phyloP scores from a whole-genome alignment of 805 yeast species.

The Candida khao-thaluensis region DNA sequence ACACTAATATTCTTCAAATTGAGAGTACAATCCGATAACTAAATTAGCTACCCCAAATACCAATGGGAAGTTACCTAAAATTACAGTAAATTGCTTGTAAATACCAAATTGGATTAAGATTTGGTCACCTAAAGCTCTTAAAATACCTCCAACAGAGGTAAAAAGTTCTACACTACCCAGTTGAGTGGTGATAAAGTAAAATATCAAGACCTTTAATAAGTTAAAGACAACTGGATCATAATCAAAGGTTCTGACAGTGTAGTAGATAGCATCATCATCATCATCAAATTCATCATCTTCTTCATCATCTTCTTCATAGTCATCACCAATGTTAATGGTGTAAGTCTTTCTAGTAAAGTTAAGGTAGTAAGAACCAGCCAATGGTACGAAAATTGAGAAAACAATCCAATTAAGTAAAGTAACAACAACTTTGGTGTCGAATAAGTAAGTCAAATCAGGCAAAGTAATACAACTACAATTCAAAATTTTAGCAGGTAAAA shows the following conservation, averaged over 20 bases:
- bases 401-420: constrained; percentile 41
- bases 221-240: constrained; percentile 58
- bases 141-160: constrained; percentile 23
- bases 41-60: constrained; percentile 47
- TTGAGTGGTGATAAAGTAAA: constrained; percentile 37
- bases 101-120: constrained; percentile 36
- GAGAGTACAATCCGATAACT: constrained; percentile 51
- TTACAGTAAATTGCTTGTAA: constrained; percentile 32
- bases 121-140: constrained; percentile 29
- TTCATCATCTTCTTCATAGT: constrained; percentile 23
- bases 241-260: constrained; percentile 36
- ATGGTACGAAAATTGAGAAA: constrained; percentile 42
- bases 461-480: constrained; percentile 18
- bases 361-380: constrained; percentile 46
- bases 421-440: constrained; percentile 26
- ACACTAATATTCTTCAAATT: constrained; percentile 41
- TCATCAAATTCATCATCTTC: constrained; percentile 25
- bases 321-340: constrained; percentile 22
- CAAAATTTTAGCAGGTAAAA: constrained; percentile 17
- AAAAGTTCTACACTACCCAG: constrained; percentile 28
- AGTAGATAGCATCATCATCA: constrained; percentile 24
- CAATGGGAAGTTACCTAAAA: constrained; percentile 49
- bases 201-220: constrained; percentile 44
- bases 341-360: constrained; percentile 48
- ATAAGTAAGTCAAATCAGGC: constrained; percentile 38